Evolutionary conservation across 148 eudicot genomes (phyloP).

Genomic region (Chenopodium album): DNA sequence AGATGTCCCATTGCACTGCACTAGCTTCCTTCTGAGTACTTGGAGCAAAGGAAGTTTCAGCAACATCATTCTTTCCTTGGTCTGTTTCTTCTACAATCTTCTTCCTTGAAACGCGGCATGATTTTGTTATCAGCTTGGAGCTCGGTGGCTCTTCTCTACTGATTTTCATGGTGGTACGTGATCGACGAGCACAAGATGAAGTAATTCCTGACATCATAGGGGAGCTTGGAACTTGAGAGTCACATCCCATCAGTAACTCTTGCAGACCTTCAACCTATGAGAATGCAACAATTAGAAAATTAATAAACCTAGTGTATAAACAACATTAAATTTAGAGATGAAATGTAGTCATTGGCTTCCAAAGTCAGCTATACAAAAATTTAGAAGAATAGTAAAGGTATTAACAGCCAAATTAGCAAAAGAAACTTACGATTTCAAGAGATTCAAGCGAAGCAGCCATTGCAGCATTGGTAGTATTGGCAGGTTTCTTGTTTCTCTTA

Average conservation of each 20-base stretch:
- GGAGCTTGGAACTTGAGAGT: constrained; percentile 34
- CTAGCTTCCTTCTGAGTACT: constrained; percentile 25
- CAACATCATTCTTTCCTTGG: constrained; percentile 16
- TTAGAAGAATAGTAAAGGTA: background rate
- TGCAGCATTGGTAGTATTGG: constrained; percentile 68
- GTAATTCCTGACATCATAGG: constrained; percentile 24
- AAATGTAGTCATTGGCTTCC: too few species aligned
- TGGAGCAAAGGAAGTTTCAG: constrained; percentile 20
- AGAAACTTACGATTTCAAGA: constrained; percentile 49
- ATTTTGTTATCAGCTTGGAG: constrained; percentile 24
- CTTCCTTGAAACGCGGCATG: constrained; percentile 30
- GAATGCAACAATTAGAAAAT: constrained; percentile 13
- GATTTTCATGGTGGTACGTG: constrained; percentile 23
- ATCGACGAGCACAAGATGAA: constrained; percentile 30
- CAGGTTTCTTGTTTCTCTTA: constrained; percentile 79
- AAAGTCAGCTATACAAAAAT: too few species aligned
- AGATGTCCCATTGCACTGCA: constrained; percentile 27
- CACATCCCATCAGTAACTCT: constrained; percentile 35
- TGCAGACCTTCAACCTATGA: constrained; percentile 67
- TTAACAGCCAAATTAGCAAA: background rate
- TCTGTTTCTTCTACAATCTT: constrained; percentile 24
- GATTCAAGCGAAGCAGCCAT: constrained; percentile 68
- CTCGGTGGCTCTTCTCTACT: constrained; percentile 28
- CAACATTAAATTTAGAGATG: too few species aligned
- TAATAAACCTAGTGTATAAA: too few species aligned